Percentiles rank a stretch among this genome's conserved stretches.
Evolutionary conservation across 768 basidiomycete species (phyloP).

Genomic region (Russula sp.): DNA sequence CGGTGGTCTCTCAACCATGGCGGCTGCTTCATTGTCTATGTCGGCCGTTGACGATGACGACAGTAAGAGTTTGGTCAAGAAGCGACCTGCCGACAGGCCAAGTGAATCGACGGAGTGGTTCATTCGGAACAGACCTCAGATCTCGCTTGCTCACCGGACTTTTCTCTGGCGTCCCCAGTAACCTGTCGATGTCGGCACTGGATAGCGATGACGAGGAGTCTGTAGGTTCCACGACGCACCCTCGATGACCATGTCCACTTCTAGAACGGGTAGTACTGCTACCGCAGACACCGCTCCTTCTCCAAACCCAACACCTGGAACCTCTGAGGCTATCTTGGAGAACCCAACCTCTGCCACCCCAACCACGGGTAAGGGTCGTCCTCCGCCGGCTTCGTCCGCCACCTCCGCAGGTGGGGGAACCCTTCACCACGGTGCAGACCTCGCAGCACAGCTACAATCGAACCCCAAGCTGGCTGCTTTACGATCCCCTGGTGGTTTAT

Average conservation of each 20-base stretch:
- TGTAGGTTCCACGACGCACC: slow-evolving; percentile 11
- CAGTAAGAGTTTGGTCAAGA: slow-evolving; percentile 30
- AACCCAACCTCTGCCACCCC: slow-evolving; percentile 4
- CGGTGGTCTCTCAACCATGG: slow-evolving; percentile 21
- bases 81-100: slow-evolving; percentile 16
- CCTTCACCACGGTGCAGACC: slow-evolving; percentile 38
- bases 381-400: slow-evolving; percentile 3
- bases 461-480: slow-evolving; percentile 52
- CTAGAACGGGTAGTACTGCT: slow-evolving; percentile 9
- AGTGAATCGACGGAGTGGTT: slow-evolving; percentile 2
- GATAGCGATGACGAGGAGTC: slow-evolving; percentile 48
- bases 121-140: slow-evolving; percentile 21
- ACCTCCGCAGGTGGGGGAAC: slow-evolving; percentile 29
- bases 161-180: slow-evolving; percentile 35
- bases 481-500: slow-evolving; percentile 35
- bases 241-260: neutral
- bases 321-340: slow-evolving; percentile 14
- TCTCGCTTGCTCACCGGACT: slow-evolving; percentile 19
- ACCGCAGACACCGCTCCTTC: slow-evolving; percentile 12
- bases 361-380: slow-evolving; percentile 11
- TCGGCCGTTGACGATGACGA: slow-evolving; percentile 37
- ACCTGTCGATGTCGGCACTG: slow-evolving; percentile 52
- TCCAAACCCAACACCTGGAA: slow-evolving; percentile 5
- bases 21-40: slow-evolving; percentile 26
- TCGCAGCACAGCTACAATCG: slow-evolving; percentile 46